Evolutionary conservation across 164 flowering plant genomes (phyloP).

Genomic region (Kalanchoe fedtschenkoi): DNA sequence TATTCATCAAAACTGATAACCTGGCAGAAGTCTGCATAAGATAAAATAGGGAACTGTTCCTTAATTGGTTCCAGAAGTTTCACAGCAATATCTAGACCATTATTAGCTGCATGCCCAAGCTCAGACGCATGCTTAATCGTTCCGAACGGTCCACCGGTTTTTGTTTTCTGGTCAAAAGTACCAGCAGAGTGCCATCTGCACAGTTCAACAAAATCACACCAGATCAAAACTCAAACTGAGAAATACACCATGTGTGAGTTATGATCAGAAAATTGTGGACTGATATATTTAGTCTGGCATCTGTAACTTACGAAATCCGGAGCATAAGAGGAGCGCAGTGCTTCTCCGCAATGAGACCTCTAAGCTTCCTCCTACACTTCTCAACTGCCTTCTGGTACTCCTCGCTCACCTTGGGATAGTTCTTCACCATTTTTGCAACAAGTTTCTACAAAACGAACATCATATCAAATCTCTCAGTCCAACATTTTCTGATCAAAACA

Average conservation of each 20-base stretch:
- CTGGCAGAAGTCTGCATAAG: conserved; percentile 80
- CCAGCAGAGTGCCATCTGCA: conserved; percentile 93
- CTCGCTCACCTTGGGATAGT: conserved; percentile 14
- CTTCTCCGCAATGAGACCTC: conserved; percentile 3
- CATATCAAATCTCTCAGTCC: no score
- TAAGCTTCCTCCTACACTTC: not conserved
- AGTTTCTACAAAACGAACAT: not conserved
- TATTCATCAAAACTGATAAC: no score
- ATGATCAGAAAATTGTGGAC: no score
- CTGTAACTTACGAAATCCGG: not conserved
- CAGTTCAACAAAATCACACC: not conserved
- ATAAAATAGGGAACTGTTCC: conserved; percentile 56
- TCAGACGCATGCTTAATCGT: conserved; percentile 57
- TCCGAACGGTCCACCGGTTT: conserved; percentile 90
- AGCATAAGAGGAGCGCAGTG: conserved; percentile 4
- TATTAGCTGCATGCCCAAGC: conserved; percentile 68
- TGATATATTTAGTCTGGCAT: no score
- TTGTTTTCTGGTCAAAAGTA: conserved; percentile 61
- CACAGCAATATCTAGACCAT: conserved; percentile 73
- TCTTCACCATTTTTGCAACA: not conserved
- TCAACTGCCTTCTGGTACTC: conserved; percentile 1
- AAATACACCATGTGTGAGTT: no score
- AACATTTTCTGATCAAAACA: no score
- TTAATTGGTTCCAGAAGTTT: conserved; percentile 67
- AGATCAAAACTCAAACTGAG: not conserved